Percentiles rank a stretch among this genome's conserved stretches.
Evolutionary conservation across 2,329 filamentous ascomycete genomes (phyloP).

Genomic region (Sphaerulina musiva): DNA sequence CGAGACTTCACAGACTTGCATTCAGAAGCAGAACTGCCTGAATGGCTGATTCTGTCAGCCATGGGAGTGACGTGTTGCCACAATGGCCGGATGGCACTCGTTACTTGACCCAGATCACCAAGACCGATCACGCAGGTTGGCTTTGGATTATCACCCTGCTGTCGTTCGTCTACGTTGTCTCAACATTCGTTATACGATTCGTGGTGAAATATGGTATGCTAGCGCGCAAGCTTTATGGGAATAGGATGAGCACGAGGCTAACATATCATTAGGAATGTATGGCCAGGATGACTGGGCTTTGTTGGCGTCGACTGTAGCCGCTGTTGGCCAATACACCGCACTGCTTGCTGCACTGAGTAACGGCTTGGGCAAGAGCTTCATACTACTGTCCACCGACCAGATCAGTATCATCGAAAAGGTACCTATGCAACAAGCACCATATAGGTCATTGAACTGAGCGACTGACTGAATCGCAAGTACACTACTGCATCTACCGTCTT

Average conservation of each 20-base stretch:
- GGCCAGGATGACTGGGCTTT: slow-evolving; percentile 30
- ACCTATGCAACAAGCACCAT: background rate
- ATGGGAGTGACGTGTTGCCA: background rate
- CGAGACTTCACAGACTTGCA: background rate
- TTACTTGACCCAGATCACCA: slow-evolving; percentile 17
- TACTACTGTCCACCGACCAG: slow-evolving; percentile 5
- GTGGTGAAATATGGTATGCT: slow-evolving; percentile 19
- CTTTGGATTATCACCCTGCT: slow-evolving; percentile 21
- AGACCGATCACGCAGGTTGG: slow-evolving; percentile 18
- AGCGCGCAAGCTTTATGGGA: background rate
- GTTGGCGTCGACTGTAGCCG: slow-evolving; percentile 21
- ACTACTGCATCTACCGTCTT: slow-evolving; percentile 13
- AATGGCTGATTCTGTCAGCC: background rate
- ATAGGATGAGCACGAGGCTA: background rate
- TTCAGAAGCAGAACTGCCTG: background rate
- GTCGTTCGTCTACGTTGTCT: slow-evolving; percentile 19
- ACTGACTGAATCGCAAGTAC: slow-evolving; percentile 10
- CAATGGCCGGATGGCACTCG: slow-evolving; percentile 17
- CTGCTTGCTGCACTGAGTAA: slow-evolving; percentile 19
- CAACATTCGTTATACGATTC: slow-evolving; percentile 17
- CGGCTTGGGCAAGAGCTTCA: slow-evolving; percentile 18
- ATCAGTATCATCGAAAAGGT: slow-evolving; percentile 13
- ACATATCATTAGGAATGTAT: slow-evolving; percentile 3
- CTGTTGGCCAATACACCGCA: slow-evolving; percentile 22
- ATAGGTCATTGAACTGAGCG: background rate